A percentile compares a stretch with the other conserved stretches of the same genome.
phyloP scores from a whole-genome alignment of 805 yeast species.

The Spathaspora girioi region DNA sequence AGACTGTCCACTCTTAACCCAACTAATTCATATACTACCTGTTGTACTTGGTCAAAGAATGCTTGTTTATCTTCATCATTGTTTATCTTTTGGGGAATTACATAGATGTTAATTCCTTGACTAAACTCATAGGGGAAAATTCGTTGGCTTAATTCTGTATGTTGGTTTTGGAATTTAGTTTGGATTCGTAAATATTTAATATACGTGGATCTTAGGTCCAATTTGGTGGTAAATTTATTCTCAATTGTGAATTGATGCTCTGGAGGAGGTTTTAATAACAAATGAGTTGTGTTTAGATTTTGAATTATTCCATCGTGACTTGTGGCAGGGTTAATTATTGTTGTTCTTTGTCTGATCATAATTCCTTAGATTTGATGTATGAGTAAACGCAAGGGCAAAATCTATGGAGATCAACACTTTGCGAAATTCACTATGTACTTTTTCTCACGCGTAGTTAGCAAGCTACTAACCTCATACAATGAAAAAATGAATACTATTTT shows the following conservation, averaged over 20 bases:
- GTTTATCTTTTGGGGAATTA: conserved; percentile 18
- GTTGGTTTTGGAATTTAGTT: background rate
- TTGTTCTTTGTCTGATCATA: conserved; percentile 28
- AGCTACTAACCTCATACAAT: no score
- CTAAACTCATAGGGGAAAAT: conserved; percentile 25
- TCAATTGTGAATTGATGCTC: conserved; percentile 12
- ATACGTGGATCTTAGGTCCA: conserved; percentile 8
- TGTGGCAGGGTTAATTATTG: conserved; percentile 24
- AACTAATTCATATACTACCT: conserved; percentile 12
- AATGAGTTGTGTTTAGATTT: conserved; percentile 9
- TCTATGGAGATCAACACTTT: no score
- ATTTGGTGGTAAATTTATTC: conserved; percentile 12
- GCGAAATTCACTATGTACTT: no score
- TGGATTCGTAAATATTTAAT: conserved; percentile 20
- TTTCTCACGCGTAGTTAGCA: no score
- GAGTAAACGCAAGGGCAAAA: no score
- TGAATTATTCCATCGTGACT: conserved; percentile 22
- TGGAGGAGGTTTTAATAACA: conserved; percentile 9
- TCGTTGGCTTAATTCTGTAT: conserved; percentile 9
- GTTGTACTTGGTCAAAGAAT: conserved; percentile 21
- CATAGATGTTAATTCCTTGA: conserved; percentile 28
- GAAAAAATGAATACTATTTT: no score
- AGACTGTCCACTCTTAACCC: conserved; percentile 14
- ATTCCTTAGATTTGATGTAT: no score
- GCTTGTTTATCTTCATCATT: conserved; percentile 8